Percentiles rank a stretch among this genome's conserved stretches.
Evolutionary conservation across 768 basidiomycete genomes (phyloP).

Genomic region (Termitomyces sp.): DNA sequence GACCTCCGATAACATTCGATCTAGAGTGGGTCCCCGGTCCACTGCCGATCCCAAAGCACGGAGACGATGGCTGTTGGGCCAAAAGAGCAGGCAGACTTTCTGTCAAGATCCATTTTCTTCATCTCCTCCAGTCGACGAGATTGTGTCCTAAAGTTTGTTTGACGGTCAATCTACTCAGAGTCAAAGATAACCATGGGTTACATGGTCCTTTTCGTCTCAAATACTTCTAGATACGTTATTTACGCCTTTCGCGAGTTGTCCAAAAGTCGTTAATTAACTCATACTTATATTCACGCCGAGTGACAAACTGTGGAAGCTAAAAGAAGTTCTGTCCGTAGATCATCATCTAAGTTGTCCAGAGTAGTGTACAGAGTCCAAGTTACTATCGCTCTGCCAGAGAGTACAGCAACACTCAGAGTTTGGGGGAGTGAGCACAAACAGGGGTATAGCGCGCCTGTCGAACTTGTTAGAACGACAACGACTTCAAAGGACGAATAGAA

Average conservation of each 20-base stretch:
- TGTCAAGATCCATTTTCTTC: background rate
- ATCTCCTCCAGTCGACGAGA: background rate
- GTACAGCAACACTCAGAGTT: slow-evolving; percentile 20
- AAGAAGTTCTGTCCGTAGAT: background rate
- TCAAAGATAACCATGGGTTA: too few species aligned
- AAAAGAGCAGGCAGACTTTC: background rate
- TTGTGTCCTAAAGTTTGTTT: too few species aligned
- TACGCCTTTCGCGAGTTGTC: too few species aligned
- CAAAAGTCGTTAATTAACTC: background rate
- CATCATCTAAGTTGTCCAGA: background rate
- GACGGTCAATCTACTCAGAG: too few species aligned
- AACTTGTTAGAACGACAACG: background rate
- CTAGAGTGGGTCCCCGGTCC: background rate
- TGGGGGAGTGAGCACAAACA: slow-evolving; percentile 33
- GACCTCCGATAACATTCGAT: background rate
- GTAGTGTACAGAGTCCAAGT: background rate
- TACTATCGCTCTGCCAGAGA: slow-evolving; percentile 5
- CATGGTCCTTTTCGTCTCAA: background rate
- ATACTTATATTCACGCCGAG: background rate
- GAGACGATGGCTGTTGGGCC: background rate
- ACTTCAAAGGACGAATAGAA: background rate
- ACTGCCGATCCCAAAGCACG: background rate
- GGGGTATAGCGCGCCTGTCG: slow-evolving; percentile 59
- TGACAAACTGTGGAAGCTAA: background rate
- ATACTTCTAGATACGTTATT: background rate